Base-by-base conservation (phyloP, 768 basidiomycete species). In the Panaeolus cyanescens region DNA sequence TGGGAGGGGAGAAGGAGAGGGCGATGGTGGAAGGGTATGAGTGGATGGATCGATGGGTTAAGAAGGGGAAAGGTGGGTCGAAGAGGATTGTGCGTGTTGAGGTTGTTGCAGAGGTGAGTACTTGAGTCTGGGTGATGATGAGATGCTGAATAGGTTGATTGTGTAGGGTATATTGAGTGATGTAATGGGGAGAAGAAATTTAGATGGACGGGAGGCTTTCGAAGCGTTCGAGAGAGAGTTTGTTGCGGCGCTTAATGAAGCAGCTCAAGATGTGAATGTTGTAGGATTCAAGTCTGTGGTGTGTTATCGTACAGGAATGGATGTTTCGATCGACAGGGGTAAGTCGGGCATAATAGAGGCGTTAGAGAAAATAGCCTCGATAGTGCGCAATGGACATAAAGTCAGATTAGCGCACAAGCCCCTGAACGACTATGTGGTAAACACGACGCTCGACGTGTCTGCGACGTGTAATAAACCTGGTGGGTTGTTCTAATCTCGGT, bases 301-400 rank as follows among this genome's bases (percentile, higher is more conserved):
- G 1, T 91, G 90, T 72, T 93, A 93, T 69, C 84, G 92, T 54
- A 90, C 90, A 0, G 92, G 92, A 2, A 76, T 93, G 45, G 78
- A 86, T 65, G 78, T 93, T 28, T 67, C 73, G 2, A 62, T 74
- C 0, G 62, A 65, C 17, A 64, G 71, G 10, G 65, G 68, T 2
- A 62, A 59, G 10, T 70, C 73, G 22, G 75, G 62, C 37, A 62
- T 72, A 57, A 74, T 53, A 45, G 67, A 28, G 33, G 81, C 67
- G 20, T 61, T 85, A 3, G 56, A 67, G 32, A 68, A 71, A 17
- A 65, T 79, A 30, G 68, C 74, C 28, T 63, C 72, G 17, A 66
- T 71, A 53, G 83, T 78, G 66, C 71, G 74, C 61, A 66, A 72
- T 7, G 72, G 69, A 15, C 70, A 71, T 1, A 76, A 68, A 12